These are phyloP conservation scores for Pezicula neosporulosa DNA, from an alignment of 2,329 filamentous ascomycete species.

Conservation along the genomic window DNA sequence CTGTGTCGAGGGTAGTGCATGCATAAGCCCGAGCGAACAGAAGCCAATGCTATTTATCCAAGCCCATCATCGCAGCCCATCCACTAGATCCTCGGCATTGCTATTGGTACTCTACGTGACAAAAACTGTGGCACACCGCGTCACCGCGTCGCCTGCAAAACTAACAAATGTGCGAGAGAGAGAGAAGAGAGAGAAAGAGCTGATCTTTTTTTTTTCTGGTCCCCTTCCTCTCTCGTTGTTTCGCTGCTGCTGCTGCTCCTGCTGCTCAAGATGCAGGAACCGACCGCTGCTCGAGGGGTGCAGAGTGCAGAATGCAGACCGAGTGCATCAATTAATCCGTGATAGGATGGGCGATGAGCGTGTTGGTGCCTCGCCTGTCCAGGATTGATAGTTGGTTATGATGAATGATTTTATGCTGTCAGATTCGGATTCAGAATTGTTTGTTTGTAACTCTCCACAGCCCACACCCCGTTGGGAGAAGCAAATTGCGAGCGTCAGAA, in stretches of 20 bases:
- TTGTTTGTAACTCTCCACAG: not conserved
- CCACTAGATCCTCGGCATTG: not conserved
- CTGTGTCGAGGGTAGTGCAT: constrained; percentile 16
- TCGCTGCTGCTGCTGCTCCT: too few relatives aligned
- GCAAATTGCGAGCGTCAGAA: constrained; percentile 1
- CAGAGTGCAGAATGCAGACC: too few relatives aligned
- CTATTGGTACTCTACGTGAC: constrained; percentile 12
- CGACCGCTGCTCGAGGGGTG: too few relatives aligned
- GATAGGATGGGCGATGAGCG: too few relatives aligned
- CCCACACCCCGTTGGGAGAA: not conserved
- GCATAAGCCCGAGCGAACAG: constrained; percentile 21
- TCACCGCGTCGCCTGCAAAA: constrained; percentile 7
- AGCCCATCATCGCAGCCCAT: not conserved
- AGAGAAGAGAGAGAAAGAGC: not conserved
- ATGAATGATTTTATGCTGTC: not conserved
- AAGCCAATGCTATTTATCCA: not conserved
- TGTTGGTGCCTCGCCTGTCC: not conserved
- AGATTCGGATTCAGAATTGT: not conserved
- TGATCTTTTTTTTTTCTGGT: too few relatives aligned
- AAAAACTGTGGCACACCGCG: constrained; percentile 8
- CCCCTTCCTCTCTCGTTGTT: too few relatives aligned
- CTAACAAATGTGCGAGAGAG: not conserved
- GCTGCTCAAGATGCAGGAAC: too few relatives aligned
- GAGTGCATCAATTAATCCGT: too few relatives aligned
- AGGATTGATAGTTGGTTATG: not conserved